Evolutionary conservation across 2,329 filamentous ascomycete species (phyloP).

Genomic region (Colletotrichum magnum): DNA sequence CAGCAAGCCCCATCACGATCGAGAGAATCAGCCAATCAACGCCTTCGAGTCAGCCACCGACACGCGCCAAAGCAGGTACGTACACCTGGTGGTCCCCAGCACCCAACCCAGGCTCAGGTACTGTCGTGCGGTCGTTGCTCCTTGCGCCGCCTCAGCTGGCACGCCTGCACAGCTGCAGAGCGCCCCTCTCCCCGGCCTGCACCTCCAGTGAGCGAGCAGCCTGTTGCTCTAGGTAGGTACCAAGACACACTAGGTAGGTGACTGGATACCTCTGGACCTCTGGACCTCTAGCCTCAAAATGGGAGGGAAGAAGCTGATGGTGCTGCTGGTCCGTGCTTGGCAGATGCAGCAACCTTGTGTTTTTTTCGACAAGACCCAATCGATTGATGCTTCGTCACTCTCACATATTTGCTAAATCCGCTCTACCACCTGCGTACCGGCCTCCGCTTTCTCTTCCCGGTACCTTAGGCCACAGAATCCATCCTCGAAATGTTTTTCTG

Average conservation of each 20-base stretch:
- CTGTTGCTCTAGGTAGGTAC: no score
- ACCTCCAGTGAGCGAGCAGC: constrained; percentile 4
- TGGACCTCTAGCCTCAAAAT: not conserved
- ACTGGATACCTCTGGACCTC: no score
- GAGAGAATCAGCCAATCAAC: constrained; percentile 28
- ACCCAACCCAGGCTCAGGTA: constrained; percentile 13
- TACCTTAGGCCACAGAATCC: constrained; percentile 35
- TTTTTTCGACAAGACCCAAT: constrained; percentile 50
- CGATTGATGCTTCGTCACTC: constrained; percentile 45
- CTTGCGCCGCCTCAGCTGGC: constrained; percentile 34
- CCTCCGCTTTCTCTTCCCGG: constrained; percentile 35
- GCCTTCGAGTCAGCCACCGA: not conserved
- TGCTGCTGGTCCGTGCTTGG: constrained; percentile 52
- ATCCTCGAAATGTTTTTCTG: constrained; percentile 42
- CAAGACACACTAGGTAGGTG: no score
- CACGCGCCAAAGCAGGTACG: constrained; percentile 21
- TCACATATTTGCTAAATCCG: constrained; percentile 42
- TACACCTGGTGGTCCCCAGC: not conserved
- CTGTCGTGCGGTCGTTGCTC: constrained; percentile 27
- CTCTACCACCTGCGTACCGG: constrained; percentile 35
- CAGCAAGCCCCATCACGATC: constrained; percentile 30
- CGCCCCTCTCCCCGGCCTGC: constrained; percentile 21
- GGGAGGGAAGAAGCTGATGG: constrained; percentile 26
- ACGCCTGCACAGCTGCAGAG: constrained; percentile 32
- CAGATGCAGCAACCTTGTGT: constrained; percentile 48